Conservation (phyloP, 371 early-diverging fungal genomes). For the Blakeslea trispora region DNA sequence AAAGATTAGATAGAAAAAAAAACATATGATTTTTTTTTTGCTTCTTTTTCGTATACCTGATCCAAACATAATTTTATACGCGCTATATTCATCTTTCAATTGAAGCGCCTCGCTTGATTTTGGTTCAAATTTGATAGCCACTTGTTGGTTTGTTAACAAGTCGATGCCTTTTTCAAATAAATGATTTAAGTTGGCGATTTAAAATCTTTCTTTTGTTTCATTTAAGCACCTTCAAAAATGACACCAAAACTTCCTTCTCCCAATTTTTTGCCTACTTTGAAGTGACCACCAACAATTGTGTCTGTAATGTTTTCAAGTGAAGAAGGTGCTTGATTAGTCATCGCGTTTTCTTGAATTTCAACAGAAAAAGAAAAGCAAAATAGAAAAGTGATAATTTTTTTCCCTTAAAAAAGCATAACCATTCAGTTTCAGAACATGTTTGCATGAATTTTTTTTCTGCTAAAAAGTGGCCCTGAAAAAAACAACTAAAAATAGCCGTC, state of each 20-base stretch:
- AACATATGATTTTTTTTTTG: background rate
- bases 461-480: no score
- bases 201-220: background rate
- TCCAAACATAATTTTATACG: slow-evolving; percentile 83
- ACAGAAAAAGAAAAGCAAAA: no score
- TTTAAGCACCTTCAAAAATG: slow-evolving; percentile 85
- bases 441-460: no score
- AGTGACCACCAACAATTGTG: slow-evolving; percentile 81
- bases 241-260: slow-evolving; percentile 95
- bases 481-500: no score
- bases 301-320: slow-evolving; percentile 23
- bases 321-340: no score
- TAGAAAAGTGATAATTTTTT: no score
- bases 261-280: slow-evolving; percentile 88
- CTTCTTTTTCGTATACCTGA: slow-evolving; percentile 41
- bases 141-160: slow-evolving; percentile 75
- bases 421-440: no score
- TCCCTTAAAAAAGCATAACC: no score
- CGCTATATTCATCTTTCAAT: slow-evolving; percentile 88
- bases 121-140: slow-evolving; percentile 94
- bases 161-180: slow-evolving; percentile 52
- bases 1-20: no score
- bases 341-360: no score
- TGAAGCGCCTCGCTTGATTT: slow-evolving; percentile 93
- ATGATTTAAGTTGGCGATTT: background rate